Conservation (phyloP, 495 filamentous ascomycete genomes). For the Usnea hakonensis region DNA sequence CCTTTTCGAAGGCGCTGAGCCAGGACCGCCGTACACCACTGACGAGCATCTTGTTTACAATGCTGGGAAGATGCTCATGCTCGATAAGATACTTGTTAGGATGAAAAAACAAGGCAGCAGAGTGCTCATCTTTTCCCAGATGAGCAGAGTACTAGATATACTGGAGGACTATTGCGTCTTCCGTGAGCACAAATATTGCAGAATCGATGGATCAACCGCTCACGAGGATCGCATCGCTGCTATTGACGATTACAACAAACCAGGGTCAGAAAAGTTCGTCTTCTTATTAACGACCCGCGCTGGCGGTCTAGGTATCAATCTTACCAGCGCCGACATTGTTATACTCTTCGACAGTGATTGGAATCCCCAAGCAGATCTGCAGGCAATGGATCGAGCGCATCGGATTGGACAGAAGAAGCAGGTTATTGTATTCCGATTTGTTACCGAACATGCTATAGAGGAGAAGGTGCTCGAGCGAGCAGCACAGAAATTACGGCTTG, state of each 20-base stretch:
- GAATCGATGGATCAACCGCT: conserved; percentile 94
- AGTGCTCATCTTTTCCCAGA: conserved; percentile 97
- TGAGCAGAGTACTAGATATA: conserved; percentile 96
- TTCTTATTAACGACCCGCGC: conserved; percentile 97
- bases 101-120: conserved; percentile 81
- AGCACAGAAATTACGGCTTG: conserved; percentile 92
- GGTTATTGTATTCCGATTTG: conserved; percentile 89
- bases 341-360: conserved; percentile 98
- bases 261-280: conserved; percentile 90
- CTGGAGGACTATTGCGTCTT: conserved; percentile 98
- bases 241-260: conserved; percentile 97
- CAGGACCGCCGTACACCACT: conserved; percentile 94
- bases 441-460: conserved; percentile 96
- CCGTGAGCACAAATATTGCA: conserved; percentile 88
- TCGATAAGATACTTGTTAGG: conserved; percentile 83
- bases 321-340: conserved; percentile 93
- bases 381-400: conserved; percentile 98
- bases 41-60: conserved; percentile 94
- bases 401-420: conserved; percentile 99
- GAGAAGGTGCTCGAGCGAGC: conserved; percentile 97
- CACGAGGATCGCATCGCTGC: conserved; percentile 97
- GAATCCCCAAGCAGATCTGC: conserved; percentile 97
- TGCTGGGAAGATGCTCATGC: conserved; percentile 93
- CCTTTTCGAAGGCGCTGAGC: conserved; percentile 95
- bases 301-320: conserved; percentile 95